These are phyloP conservation scores for Trichosporon sp. DNA, from an alignment of 1,284 basidiomycete species.

Conservation along the genomic window DNA sequence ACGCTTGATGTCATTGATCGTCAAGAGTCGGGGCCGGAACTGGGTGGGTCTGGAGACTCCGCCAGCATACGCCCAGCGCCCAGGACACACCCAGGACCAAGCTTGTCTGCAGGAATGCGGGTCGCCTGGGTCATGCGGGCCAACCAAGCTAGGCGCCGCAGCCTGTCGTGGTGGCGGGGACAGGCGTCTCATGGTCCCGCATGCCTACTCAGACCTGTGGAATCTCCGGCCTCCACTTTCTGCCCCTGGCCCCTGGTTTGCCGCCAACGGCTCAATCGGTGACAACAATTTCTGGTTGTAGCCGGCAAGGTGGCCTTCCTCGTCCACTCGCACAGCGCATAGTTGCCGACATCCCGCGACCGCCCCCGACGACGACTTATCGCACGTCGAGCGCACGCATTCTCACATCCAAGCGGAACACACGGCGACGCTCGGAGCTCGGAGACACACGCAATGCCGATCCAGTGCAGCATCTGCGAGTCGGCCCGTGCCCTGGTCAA, in stretches of 20 bases:
- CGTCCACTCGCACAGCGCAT: slow-evolving; percentile 8
- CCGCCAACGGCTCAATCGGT: not conserved
- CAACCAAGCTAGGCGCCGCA: not conserved
- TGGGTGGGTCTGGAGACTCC: slow-evolving; percentile 17
- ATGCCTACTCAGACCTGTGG: not conserved
- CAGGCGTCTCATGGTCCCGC: slow-evolving; percentile 1
- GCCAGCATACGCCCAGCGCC: not conserved
- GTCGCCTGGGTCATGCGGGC: too few relatives aligned
- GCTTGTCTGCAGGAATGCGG: not conserved
- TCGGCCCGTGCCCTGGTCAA: slow-evolving; percentile 82
- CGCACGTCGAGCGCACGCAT: not conserved
- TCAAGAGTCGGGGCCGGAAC: slow-evolving; percentile 15
- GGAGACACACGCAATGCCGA: slow-evolving; percentile 44
- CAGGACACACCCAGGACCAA: not conserved
- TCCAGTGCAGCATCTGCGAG: slow-evolving; percentile 65
- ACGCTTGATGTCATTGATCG: slow-evolving; percentile 19
- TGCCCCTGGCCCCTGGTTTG: not conserved
- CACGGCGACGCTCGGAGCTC: not conserved
- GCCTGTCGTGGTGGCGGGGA: not conserved
- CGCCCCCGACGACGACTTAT: not conserved
- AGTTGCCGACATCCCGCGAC: not conserved
- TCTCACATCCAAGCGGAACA: not conserved
- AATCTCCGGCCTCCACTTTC: not conserved
- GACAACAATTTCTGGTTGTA: slow-evolving; percentile 11
- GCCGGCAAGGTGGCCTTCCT: not conserved